Base-by-base conservation (phyloP, 2,329 filamentous ascomycete genomes). In the Parastagonospora nodorum region DNA sequence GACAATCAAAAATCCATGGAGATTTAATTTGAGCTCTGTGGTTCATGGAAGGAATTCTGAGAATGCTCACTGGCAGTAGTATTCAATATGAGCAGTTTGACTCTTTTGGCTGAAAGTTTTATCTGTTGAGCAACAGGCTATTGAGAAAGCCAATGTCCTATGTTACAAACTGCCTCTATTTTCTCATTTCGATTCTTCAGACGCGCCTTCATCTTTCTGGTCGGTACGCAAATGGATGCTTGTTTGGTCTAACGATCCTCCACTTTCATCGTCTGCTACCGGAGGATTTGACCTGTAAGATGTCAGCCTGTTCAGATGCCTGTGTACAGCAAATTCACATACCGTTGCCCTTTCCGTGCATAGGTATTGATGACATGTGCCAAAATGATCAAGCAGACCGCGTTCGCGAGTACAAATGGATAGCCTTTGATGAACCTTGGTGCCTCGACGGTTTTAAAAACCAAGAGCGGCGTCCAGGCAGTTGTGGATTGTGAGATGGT, bases 401-500 rank as follows among this genome's bases (percentile, higher is more conserved):
- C 67, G 52, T 72, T 75, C 0, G 59, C 75, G 24, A 75, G 62
- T 4, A 73, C 69, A 50, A 78, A 79, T 0, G 75, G 60, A 60
- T 75, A 78, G 0, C 77, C 77, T 46, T 78, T 78, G 1, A 60
- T 63, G 52, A 77, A 79, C 0, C 74, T 60, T 1, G 77, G 76
- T 1, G 66, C 76, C 55, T 79, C 77, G 2, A 75, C 69, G 0
- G 77, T 79, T 53, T 74, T 75, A 55, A 82, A 85, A 0, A 78
- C 76, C 10, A 85, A 60, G 2, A 84, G 58, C 3, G 77, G 78
- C 2, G 80, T 84, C 82, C 82, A 85, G 0, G 79, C 81, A 0
- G 80, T 84, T 0, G 80, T 80, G 0, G 77, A 82, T 61, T 83
- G 81, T 0, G 81, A 74, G n/a, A 84, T 68, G 0, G 75, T 73